phyloP scores from a whole-genome alignment of 257 asterid species.

The Solanum phureja region DNA sequence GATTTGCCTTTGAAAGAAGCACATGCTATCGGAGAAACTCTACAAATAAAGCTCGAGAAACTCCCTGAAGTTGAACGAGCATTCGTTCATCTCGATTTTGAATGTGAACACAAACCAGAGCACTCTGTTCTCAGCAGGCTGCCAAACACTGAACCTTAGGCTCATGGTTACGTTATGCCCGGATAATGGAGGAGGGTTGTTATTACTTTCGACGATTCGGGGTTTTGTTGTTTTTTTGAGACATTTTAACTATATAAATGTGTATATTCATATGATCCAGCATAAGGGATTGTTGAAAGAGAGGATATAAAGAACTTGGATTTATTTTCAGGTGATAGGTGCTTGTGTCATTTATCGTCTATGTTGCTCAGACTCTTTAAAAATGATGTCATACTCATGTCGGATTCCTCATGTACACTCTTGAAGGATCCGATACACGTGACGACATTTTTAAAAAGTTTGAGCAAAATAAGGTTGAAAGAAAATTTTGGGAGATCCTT shows the following conservation, averaged over 20 bases:
- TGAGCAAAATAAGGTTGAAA: background rate
- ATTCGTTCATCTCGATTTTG: conserved; percentile 76
- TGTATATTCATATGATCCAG: background rate
- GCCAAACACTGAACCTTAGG: conserved; percentile 62
- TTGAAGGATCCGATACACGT: too few relatives aligned
- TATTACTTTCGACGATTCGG: background rate
- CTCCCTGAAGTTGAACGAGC: conserved; percentile 92
- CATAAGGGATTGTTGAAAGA: background rate
- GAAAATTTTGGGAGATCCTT: background rate
- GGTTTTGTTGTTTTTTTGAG: background rate
- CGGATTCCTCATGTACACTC: background rate
- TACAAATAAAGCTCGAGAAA: conserved; percentile 74
- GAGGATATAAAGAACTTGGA: background rate
- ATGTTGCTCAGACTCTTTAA: background rate
- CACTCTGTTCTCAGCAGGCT: conserved; percentile 68
- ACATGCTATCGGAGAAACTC: conserved; percentile 65
- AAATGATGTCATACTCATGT: rapidly evolving
- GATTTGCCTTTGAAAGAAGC: conserved; percentile 83
- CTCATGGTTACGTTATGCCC: background rate
- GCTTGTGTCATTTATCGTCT: background rate
- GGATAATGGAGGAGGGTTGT: background rate
- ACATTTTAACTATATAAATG: background rate
- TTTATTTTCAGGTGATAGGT: background rate
- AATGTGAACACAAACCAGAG: conserved; percentile 86
- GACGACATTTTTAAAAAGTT: background rate